These are phyloP conservation scores for Phytopythium montanum DNA, from an alignment of 352 stramenopile genomes.

Conservation along the genomic window DNA sequence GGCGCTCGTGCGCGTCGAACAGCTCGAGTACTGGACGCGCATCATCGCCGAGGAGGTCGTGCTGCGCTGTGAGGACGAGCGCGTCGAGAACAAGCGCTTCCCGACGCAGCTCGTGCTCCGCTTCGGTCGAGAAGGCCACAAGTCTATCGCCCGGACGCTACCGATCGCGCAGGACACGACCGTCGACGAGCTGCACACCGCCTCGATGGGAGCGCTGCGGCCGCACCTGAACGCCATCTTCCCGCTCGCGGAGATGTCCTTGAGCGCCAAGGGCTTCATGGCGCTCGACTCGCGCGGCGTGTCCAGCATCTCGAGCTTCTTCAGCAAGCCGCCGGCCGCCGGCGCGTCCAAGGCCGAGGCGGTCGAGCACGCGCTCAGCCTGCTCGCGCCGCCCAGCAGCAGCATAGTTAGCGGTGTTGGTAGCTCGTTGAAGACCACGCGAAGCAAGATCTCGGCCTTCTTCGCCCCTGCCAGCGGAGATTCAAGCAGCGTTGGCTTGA, in stretches of 20 bases:
- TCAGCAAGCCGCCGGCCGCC: slow-evolving; percentile 30
- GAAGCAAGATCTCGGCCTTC: slow-evolving; percentile 59
- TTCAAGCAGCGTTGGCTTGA: not conserved
- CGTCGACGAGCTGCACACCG: slow-evolving; percentile 47
- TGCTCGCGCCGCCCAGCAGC: not conserved
- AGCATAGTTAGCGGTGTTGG: not conserved
- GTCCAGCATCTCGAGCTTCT: slow-evolving; percentile 69
- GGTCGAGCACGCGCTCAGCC: not conserved
- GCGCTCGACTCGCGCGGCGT: slow-evolving; percentile 31
- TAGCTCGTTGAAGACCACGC: slow-evolving; percentile 10
- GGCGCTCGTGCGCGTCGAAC: slow-evolving; percentile 35
- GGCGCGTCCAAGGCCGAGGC: slow-evolving; percentile 4
- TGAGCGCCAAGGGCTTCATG: slow-evolving; percentile 74
- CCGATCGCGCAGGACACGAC: slow-evolving; percentile 53
- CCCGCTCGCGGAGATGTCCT: slow-evolving; percentile 45
- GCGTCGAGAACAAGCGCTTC: slow-evolving; percentile 73
- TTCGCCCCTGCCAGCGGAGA: slow-evolving; percentile 17
- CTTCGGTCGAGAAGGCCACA: slow-evolving; percentile 44
- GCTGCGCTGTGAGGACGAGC: slow-evolving; percentile 76
- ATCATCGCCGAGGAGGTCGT: slow-evolving; percentile 74
- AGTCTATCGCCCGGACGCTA: slow-evolving; percentile 46
- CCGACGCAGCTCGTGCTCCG: slow-evolving; percentile 57
- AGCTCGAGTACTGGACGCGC: slow-evolving; percentile 75
- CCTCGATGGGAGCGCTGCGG: slow-evolving; percentile 47
- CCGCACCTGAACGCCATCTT: slow-evolving; percentile 52